These are phyloP conservation scores for Gastrolobium bilobum DNA, from an alignment of 306 rosid genomes.

Conservation along the genomic window DNA sequence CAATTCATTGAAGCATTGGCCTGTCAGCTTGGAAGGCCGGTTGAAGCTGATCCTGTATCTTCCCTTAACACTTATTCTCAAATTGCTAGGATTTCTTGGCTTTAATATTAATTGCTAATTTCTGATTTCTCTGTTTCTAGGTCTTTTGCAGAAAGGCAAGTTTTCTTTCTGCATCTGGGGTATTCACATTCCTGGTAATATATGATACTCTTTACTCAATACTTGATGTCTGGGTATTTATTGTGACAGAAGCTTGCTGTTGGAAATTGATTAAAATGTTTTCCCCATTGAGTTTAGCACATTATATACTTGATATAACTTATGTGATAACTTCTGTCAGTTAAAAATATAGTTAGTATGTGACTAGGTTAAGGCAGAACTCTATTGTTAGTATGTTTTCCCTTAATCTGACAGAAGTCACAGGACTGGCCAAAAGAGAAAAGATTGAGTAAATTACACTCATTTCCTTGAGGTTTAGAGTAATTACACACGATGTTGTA, in stretches of 20 bases:
- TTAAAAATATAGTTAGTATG: constrained; percentile 5
- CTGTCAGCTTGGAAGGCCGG: constrained; percentile 75
- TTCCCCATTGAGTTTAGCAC: not conserved
- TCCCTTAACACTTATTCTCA: constrained; percentile 36
- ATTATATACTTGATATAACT: not conserved
- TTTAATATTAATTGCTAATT: constrained; percentile 41
- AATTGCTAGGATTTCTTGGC: constrained; percentile 31
- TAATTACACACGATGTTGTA: not conserved
- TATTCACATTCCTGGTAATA: constrained; percentile 80
- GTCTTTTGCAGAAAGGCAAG: constrained; percentile 93
- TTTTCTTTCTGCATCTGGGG: constrained; percentile 73
- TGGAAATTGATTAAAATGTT: constrained; percentile 40
- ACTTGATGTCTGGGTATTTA: not conserved
- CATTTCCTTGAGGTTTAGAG: constrained; percentile 17
- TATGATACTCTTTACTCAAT: constrained; percentile 32
- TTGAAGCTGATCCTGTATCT: constrained; percentile 94
- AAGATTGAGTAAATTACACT: not conserved
- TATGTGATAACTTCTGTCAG: constrained; percentile 19
- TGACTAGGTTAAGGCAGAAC: constrained; percentile 21
- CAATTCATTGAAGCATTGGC: constrained; percentile 86
- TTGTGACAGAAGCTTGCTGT: constrained; percentile 23
- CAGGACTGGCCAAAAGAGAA: not conserved
- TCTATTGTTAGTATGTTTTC: constrained; percentile 1
- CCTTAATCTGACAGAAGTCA: not conserved
- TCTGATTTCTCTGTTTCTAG: constrained; percentile 58